Evolutionary conservation across 441 rosid species (phyloP).

Genomic region (Erodium trifolium): DNA sequence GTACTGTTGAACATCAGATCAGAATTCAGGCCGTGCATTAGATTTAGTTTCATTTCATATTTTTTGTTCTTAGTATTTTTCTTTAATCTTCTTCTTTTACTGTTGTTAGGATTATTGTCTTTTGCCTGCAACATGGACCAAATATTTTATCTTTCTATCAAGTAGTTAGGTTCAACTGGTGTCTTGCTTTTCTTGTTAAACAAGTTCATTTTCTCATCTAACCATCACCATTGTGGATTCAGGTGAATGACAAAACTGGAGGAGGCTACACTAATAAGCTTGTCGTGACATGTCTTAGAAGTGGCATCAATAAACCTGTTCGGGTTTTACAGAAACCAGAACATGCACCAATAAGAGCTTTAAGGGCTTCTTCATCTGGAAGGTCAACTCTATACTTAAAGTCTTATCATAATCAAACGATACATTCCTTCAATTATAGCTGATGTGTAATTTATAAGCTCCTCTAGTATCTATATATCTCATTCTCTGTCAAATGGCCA

Average conservation of each 20-base stretch:
- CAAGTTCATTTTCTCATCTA: not conserved
- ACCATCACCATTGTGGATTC: slow-evolving; percentile 26
- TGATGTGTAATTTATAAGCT: not conserved
- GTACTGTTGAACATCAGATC: slow-evolving; percentile 25
- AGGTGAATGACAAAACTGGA: slow-evolving; percentile 72
- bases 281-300: slow-evolving; percentile 85
- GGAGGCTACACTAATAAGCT: slow-evolving; percentile 90
- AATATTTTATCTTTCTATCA: not conserved
- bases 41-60: not conserved
- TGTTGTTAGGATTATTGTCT: not conserved
- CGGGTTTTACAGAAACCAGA: slow-evolving; percentile 95
- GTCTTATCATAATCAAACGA: slow-evolving; percentile 8
- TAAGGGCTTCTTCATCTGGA: slow-evolving; percentile 94
- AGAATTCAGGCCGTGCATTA: slow-evolving; percentile 10
- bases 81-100: not conserved
- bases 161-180: not conserved
- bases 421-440: not conserved
- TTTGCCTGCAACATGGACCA: not conserved
- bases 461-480: not conserved
- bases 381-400: slow-evolving; percentile 41
- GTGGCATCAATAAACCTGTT: slow-evolving; percentile 82
- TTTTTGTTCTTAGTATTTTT: not conserved
- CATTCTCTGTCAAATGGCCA: not conserved
- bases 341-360: slow-evolving; percentile 86
- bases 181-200: slow-evolving; percentile 11